A percentile compares a stretch with the other conserved stretches of the same genome.
Evolutionary conservation across 2,329 filamentous ascomycete species (phyloP).

Genomic region (Penicillium digitatum): DNA sequence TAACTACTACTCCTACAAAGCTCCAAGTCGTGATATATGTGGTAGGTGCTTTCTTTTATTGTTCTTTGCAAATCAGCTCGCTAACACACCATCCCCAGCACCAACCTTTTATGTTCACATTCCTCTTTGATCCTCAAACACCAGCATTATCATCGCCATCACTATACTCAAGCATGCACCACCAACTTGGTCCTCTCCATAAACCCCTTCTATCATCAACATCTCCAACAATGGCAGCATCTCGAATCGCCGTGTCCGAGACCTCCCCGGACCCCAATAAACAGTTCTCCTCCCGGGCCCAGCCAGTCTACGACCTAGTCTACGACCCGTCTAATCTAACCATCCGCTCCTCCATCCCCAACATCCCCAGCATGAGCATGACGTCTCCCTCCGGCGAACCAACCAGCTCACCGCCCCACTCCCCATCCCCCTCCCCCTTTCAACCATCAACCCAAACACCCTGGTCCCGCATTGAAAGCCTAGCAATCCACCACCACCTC

Average conservation of each 20-base stretch:
- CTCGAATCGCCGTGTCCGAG: conserved; percentile 35
- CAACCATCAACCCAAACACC: conserved; percentile 36
- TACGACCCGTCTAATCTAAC: conserved; percentile 58
- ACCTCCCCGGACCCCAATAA: conserved; percentile 34
- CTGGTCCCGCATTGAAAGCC: conserved; percentile 56
- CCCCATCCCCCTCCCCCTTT: conserved; percentile 55
- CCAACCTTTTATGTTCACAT: conserved; percentile 51
- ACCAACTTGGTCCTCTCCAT: conserved; percentile 48
- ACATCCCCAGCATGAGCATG: conserved; percentile 55
- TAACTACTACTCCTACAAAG: conserved; percentile 19
- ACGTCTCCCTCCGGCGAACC: conserved; percentile 8
- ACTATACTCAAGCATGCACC: conserved; percentile 48
- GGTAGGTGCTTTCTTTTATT: conserved; percentile 26
- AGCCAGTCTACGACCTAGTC: conserved; percentile 57
- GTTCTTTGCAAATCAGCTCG: neutral
- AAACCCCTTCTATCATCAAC: conserved; percentile 46
- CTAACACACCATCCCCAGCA: conserved; percentile 29
- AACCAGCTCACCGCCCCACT: conserved; percentile 37
- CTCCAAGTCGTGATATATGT: conserved; percentile 44
- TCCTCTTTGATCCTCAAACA: conserved; percentile 46
- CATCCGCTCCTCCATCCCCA: conserved; percentile 59
- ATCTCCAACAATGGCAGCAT: conserved; percentile 40
- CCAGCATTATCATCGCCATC: conserved; percentile 39
- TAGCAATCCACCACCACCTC: conserved; percentile 60
- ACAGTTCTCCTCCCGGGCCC: conserved; percentile 28